phyloP scores from a whole-genome alignment of 139 green algal genomes.

The Nannochloris sp. region DNA sequence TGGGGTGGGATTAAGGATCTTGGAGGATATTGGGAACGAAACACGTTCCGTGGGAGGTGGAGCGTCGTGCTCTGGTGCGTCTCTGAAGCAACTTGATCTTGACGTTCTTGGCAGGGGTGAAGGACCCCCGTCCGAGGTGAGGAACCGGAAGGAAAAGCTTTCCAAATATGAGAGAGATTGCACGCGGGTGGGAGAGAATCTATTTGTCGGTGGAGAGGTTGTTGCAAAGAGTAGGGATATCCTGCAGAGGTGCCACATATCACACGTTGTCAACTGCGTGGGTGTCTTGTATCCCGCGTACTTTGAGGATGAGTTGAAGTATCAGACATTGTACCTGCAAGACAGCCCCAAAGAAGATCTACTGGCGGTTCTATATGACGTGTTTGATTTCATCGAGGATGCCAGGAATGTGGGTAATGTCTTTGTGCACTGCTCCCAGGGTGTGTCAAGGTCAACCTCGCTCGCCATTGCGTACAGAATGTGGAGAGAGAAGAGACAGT shows the following conservation, averaged over 20 bases:
- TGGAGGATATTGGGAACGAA: too few species aligned
- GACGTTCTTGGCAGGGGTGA: constrained; percentile 38
- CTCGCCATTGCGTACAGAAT: constrained; percentile 92
- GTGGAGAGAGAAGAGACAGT: constrained; percentile 60
- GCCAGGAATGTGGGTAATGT: constrained; percentile 42
- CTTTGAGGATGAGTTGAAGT: constrained; percentile 71
- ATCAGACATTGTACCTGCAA: constrained; percentile 85
- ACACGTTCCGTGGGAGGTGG: too few species aligned
- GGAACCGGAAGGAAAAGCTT: constrained; percentile 58
- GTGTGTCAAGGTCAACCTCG: constrained; percentile 76
- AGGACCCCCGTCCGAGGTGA: constrained; percentile 48
- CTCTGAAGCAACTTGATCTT: constrained; percentile 38
- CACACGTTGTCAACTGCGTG: constrained; percentile 94
- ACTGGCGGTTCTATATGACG: constrained; percentile 80
- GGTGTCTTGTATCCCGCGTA: constrained; percentile 82
- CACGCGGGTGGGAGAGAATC: constrained; percentile 52
- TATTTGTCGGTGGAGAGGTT: constrained; percentile 76
- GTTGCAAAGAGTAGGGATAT: constrained; percentile 70
- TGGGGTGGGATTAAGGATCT: too few species aligned
- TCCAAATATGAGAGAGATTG: constrained; percentile 62
- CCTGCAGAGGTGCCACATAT: constrained; percentile 66
- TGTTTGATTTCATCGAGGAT: constrained; percentile 90
- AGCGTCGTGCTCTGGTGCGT: too few species aligned
- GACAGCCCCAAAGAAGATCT: constrained; percentile 89
- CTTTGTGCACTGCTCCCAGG: constrained; percentile 88